Evolutionary conservation across 1,284 basidiomycete species (phyloP).

Genomic region (Fistulina hepatica): DNA sequence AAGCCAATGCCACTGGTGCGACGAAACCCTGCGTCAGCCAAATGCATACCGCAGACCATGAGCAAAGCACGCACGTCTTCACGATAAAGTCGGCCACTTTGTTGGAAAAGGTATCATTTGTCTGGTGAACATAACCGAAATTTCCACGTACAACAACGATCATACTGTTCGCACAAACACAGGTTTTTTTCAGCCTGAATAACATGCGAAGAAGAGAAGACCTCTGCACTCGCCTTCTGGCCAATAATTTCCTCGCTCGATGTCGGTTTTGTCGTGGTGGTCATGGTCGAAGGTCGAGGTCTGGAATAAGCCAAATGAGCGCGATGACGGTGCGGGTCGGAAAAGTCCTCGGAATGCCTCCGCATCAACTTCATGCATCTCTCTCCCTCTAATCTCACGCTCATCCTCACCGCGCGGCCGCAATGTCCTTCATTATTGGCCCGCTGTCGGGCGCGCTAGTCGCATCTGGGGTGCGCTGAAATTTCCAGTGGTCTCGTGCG

Average conservation of each 20-base stretch:
- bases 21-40: slow-evolving; percentile 21
- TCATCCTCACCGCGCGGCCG: no score
- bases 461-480: slow-evolving; percentile 39
- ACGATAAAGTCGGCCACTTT: slow-evolving; percentile 70
- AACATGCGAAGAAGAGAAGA: background rate
- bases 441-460: slow-evolving; percentile 47
- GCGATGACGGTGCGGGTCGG: no score
- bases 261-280: slow-evolving; percentile 11
- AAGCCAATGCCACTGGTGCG: slow-evolving; percentile 82
- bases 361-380: no score
- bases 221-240: slow-evolving; percentile 12
- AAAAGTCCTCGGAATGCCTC: no score
- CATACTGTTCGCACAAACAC: slow-evolving; percentile 47
- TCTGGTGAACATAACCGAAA: slow-evolving; percentile 4
- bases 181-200: background rate
- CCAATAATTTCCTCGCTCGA: slow-evolving; percentile 15
- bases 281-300: no score
- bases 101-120: slow-evolving; percentile 13
- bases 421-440: slow-evolving; percentile 44
- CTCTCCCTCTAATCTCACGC: no score
- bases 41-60: slow-evolving; percentile 18
- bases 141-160: slow-evolving; percentile 73
- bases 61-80: slow-evolving; percentile 49
- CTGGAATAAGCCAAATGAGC: no score
- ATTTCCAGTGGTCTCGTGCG: background rate